Evolutionary conservation across 2,329 filamentous ascomycete species (phyloP), one percentile per base, ranked within the genome.

Genomic region (Thelonectria rubi): DNA sequence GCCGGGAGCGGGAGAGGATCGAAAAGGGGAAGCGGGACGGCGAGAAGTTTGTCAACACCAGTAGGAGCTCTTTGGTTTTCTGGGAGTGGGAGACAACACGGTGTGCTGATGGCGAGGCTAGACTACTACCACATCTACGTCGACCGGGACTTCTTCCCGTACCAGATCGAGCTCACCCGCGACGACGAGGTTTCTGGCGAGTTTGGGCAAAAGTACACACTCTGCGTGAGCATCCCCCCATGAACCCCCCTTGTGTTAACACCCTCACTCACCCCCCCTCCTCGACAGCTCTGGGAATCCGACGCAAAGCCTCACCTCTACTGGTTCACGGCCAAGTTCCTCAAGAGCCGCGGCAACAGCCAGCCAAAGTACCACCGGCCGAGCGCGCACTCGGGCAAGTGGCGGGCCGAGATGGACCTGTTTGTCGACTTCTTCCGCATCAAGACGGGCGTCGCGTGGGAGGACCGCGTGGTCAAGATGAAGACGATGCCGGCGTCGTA

Each of bases 271-370:
- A 50, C 54, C 63, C n/a, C 68, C 14, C 10, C 1, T 11, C 2
- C 5, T 9, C 11, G 7, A n/a, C 64, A 93, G 89, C 80, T 94
- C 52, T 91, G 87, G 77, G 86, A 92, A 74, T 90, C 88, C 5
- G 81, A 86, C 62, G 78, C 82, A 11, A 76, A 77, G 14, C 89
- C 89, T 0, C 80, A 78, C 60, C 82, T 85, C 0, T 93, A 92
- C 76, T 84, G 82, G 65, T 85, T 86, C 47, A 84, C 84, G 8
- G 82, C 81, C 48, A 85, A 85, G 55, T 80, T 79, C 65, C 80
- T 79, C 68, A 79, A 79, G 54, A 78, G 76, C 56, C 79, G 75
- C 7, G 74, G 75, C 7, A 76, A 77, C 60, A 69, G 65, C 6
- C 72, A 76, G 17, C 72, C 79, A 7, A 73, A 67, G 3, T 77